These are phyloP conservation scores for Yamadazyma scolyti DNA, from an alignment of 805 yeast genomes.

Conservation along the genomic window DNA sequence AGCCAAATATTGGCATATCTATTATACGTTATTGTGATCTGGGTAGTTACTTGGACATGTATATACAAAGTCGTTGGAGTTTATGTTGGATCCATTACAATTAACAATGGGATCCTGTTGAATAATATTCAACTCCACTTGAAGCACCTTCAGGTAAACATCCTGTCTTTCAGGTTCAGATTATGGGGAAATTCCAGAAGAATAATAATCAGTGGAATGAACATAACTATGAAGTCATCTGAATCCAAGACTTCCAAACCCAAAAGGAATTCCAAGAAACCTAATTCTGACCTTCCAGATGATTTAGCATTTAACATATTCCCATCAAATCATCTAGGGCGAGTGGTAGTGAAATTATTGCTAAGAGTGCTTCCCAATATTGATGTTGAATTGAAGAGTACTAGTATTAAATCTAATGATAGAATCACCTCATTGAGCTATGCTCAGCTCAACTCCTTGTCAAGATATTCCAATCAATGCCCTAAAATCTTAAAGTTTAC, in stretches of 20 bases:
- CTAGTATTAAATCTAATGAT: constrained; percentile 5
- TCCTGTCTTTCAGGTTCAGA: constrained; percentile 25
- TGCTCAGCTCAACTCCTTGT: constrained; percentile 15
- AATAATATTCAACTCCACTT: constrained; percentile 22
- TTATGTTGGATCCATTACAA: constrained; percentile 26
- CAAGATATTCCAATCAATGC: constrained; percentile 17
- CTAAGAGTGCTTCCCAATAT: constrained; percentile 17
- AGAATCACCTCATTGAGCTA: constrained; percentile 15
- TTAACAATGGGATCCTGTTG: constrained; percentile 38
- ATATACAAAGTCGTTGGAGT: constrained; percentile 29
- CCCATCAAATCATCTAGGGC: constrained; percentile 14
- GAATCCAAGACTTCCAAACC: not conserved
- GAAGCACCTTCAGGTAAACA: constrained; percentile 10
- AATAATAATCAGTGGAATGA: constrained; percentile 23
- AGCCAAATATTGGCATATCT: constrained; percentile 5
- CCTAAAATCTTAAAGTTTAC: constrained; percentile 16
- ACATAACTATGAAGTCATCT: not conserved
- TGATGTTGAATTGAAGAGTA: constrained; percentile 20
- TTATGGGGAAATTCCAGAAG: constrained; percentile 37
- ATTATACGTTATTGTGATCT: constrained; percentile 6
- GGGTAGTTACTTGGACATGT: constrained; percentile 30
- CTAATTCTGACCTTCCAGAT: not conserved
- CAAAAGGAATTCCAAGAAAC: not conserved
- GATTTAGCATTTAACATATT: constrained; percentile 5
- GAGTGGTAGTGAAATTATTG: constrained; percentile 8